A percentile compares a stretch with the other conserved stretches of the same genome.
phyloP scores from a whole-genome alignment of 306 rosid genomes.

The Canavalia gladiata region DNA sequence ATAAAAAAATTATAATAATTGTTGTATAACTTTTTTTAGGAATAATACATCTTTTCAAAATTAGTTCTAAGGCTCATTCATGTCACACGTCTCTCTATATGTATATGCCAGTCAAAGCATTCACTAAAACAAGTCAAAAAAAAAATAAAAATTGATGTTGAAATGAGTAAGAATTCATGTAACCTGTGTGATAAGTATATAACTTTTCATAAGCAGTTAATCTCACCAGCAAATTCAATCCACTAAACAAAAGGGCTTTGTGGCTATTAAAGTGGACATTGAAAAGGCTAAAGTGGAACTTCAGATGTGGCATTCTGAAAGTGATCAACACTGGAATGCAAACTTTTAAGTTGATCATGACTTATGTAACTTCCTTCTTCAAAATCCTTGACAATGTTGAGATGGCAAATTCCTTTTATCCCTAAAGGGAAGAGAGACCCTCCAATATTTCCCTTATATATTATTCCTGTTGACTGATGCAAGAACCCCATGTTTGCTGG shows the following conservation, averaged over 20 bases:
- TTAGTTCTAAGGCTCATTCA: no score
- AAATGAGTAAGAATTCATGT: no score
- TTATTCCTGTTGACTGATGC: background rate
- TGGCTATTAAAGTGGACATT: background rate
- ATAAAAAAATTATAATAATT: no score
- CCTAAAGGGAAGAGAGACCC: background rate
- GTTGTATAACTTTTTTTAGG: no score
- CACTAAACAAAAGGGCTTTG: background rate
- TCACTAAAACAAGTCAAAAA: no score
- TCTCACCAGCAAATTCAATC: background rate
- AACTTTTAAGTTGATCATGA: background rate
- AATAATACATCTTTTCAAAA: no score
- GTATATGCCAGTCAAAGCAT: no score
- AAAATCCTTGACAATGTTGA: background rate
- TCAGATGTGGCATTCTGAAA: background rate
- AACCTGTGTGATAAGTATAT: no score
- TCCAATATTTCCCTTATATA: background rate
- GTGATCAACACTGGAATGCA: background rate
- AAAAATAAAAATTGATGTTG: no score
- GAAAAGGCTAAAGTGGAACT: background rate
- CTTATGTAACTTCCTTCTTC: background rate
- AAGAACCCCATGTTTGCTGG: background rate
- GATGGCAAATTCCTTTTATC: background rate
- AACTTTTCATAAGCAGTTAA: no score
- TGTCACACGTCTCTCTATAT: no score